A percentile compares a stretch with the other conserved stretches of the same genome.
These are phyloP conservation scores for Fraxinus sp. DNA, from an alignment of 305 asterid species.

Conservation along the genomic window DNA sequence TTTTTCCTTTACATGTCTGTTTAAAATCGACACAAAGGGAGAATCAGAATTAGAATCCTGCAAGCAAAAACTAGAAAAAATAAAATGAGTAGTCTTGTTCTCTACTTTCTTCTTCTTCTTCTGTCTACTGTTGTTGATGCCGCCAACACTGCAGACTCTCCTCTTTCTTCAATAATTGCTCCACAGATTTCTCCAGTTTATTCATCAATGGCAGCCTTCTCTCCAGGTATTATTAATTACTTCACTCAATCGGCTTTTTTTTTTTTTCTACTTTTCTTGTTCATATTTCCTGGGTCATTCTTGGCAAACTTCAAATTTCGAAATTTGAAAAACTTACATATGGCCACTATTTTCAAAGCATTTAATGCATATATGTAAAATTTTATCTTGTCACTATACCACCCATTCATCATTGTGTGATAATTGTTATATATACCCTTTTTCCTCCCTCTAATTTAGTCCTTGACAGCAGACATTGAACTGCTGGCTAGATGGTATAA, in stretches of 20 bases:
- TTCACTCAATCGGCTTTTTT: background rate
- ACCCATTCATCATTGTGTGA: background rate
- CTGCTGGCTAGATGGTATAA: background rate
- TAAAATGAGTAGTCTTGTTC: background rate
- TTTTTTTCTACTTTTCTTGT: background rate
- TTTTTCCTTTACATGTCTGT: background rate
- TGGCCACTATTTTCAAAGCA: slow-evolving; percentile 23
- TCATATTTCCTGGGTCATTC: background rate
- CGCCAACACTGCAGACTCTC: slow-evolving; percentile 22
- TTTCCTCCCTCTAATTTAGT: background rate
- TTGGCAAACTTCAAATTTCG: slow-evolving; percentile 12
- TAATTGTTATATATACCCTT: background rate
- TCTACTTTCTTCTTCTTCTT: slow-evolving; percentile 9
- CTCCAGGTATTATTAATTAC: slow-evolving; percentile 36
- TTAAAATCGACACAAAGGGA: background rate
- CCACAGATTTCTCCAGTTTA: slow-evolving; percentile 29
- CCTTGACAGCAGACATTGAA: background rate
- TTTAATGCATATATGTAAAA: slow-evolving; percentile 13
- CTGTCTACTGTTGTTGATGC: slow-evolving; percentile 13
- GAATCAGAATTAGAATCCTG: background rate
- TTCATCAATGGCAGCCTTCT: slow-evolving; percentile 27
- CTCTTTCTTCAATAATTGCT: slow-evolving; percentile 20
- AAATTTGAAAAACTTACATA: background rate
- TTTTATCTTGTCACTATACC: background rate
- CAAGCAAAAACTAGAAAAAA: background rate